phyloP scores from a whole-genome alignment of 2,329 filamentous ascomycete species.

The Pestalotiopsis sp. region DNA sequence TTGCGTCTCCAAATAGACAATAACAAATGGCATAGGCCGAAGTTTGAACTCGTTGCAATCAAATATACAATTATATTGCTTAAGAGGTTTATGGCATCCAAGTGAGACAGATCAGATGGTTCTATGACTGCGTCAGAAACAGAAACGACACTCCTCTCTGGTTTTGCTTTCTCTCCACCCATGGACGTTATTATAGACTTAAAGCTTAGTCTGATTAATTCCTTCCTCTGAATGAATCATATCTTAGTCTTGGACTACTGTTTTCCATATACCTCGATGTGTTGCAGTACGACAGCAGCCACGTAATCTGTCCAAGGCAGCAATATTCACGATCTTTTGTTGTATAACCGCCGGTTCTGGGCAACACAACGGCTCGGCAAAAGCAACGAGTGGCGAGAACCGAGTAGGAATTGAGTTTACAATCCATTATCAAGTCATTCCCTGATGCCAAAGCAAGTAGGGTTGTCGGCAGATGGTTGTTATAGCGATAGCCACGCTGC shows the following conservation, averaged over 20 bases:
- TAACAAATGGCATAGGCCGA: too few species aligned
- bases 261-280: neutral
- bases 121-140: too few species aligned
- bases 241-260: neutral
- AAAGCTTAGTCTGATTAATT: too few species aligned
- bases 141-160: too few species aligned
- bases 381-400: neutral
- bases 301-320: constrained; percentile 8
- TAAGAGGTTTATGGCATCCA: too few species aligned
- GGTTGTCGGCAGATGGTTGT: neutral
- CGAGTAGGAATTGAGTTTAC: neutral
- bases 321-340: neutral
- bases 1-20: too few species aligned
- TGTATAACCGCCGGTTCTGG: neutral
- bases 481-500: neutral
- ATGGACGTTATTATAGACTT: too few species aligned
- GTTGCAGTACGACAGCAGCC: constrained; percentile 2
- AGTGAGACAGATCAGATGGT: too few species aligned
- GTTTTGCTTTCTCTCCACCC: too few species aligned
- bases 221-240: too few species aligned
- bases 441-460: neutral
- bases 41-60: too few species aligned
- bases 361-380: neutral
- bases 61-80: too few species aligned
- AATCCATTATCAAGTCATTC: neutral